phyloP scores from a whole-genome alignment of 305 asterid species.

The Fraxinus floribunda region DNA sequence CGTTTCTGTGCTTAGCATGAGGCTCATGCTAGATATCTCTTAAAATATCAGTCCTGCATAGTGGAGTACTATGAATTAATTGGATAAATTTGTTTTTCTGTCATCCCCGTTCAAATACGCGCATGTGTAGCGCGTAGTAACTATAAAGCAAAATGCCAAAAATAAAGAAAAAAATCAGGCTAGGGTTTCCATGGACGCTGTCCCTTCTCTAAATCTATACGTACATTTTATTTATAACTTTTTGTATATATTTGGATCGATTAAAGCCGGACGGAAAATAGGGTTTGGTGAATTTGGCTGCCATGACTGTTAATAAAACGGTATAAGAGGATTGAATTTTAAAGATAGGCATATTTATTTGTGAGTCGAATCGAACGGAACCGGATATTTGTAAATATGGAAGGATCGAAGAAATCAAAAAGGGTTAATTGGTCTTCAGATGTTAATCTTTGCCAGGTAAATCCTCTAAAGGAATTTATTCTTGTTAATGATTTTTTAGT shows the following conservation, averaged over 20 bases:
- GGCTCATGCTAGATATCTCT: no score
- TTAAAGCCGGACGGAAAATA: neutral
- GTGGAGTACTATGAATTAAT: neutral
- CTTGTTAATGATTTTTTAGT: neutral
- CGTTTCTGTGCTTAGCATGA: no score
- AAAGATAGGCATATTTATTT: conserved; percentile 12
- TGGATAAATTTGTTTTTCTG: neutral
- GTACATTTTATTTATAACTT: neutral
- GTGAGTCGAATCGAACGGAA: conserved; percentile 19
- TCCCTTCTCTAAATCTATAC: neutral
- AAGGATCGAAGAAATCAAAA: conserved; percentile 63
- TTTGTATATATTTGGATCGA: conserved; percentile 10
- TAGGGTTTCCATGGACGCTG: neutral
- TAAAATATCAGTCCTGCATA: no score
- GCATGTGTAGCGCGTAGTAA: neutral
- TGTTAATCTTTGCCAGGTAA: conserved; percentile 69
- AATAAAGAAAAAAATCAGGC: neutral
- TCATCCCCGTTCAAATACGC: neutral
- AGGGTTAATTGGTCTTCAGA: conserved; percentile 67
- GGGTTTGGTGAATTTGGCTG: conserved; percentile 23
- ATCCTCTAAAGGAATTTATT: conserved; percentile 21
- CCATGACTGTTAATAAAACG: conserved; percentile 16
- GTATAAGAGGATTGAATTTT: conserved; percentile 10
- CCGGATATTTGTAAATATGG: conserved; percentile 44
- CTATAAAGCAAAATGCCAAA: neutral